Evolutionary conservation across 352 stramenopile genomes (phyloP).

Genomic region (Globisporangium uncinulatum): DNA sequence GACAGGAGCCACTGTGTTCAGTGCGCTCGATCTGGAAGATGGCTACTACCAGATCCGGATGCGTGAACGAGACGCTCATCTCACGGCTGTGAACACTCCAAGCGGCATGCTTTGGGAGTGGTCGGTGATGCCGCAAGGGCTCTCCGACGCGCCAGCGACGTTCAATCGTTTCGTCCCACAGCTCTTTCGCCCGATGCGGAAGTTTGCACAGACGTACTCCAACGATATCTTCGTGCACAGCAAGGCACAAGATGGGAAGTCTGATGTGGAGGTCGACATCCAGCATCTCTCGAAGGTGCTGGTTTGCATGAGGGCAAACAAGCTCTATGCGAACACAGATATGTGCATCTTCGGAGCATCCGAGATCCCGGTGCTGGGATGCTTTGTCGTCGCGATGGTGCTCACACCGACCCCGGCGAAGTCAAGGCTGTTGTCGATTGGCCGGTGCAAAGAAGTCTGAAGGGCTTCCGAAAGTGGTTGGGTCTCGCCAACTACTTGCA

Average conservation of each 20-base stretch:
- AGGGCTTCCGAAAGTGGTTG: conserved; percentile 11
- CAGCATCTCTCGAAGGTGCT: not conserved
- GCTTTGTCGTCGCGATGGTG: not conserved
- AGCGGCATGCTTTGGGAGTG: conserved; percentile 22
- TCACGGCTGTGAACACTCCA: conserved; percentile 19
- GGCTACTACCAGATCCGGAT: conserved; percentile 32
- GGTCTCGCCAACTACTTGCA: conserved; percentile 19
- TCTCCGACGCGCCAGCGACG: conserved; percentile 17
- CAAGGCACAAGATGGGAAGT: not conserved
- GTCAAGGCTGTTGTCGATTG: conserved; percentile 6
- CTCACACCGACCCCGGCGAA: conserved; percentile 17
- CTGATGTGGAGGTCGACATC: not conserved
- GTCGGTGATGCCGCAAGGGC: conserved; percentile 19
- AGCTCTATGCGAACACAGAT: conserved; percentile 1
- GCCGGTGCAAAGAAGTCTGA: conserved; percentile 7
- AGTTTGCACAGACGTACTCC: conserved; percentile 7
- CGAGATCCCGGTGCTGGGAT: not conserved
- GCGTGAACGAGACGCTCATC: conserved; percentile 2
- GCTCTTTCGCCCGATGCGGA: not conserved
- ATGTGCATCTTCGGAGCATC: not conserved
- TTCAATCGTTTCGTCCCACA: conserved; percentile 20
- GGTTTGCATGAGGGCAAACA: conserved; percentile 2
- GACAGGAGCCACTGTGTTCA: conserved; percentile 22
- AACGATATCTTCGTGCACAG: conserved; percentile 7
- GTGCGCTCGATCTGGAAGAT: conserved; percentile 19